Evolutionary conservation across 352 stramenopile species (phyloP), one percentile per base, ranked within the genome.

Genomic region (Plasmopara halstedii): DNA sequence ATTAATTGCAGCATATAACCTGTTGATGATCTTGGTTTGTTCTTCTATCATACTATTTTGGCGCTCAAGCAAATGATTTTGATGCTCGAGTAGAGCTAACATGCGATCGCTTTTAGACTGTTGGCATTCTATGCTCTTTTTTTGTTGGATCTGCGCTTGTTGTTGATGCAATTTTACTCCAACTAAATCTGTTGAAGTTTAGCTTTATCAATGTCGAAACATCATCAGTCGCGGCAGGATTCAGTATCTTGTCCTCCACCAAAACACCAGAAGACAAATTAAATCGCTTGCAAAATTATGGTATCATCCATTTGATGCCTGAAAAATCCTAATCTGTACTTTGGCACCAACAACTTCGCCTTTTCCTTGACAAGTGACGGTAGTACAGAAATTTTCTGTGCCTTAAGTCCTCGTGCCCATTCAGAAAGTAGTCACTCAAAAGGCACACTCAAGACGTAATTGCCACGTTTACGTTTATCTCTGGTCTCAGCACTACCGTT

Each of bases 361-460:
- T 78, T 78, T 42, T 78, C 67, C 52, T 72, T 71, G 25, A 78
- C 61, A 37, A 72, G 62, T 6, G 67, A 73, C 25, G 67, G 64
- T 25, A 61, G 62, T 11, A 78, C 67, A 7, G 57, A 54, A n/a
- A 78, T 58, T 32, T 70, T 70, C 21, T 62, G 46, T 9, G 64
- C 51, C 44, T 78, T 73, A 11, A 78, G 60, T 18, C 51, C 67
- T 26, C 56, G 48, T 14, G 74, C 58, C 67, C 64, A 78, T 31
- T 70, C 63, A 33, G 70, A 74, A 20, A 78, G 33, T 37, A 74
- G 62, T 8, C 53, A 34, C 38, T 78, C 67, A 31, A 78, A 72
- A 2, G 62, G 64, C 22, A 67, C 52, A 20, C 50, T 65, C 15
- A 73, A 42, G 9, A 62, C 41, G n/a, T 68, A 56, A 6, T 56